phyloP scores from a whole-genome alignment of 2,329 filamentous ascomycete species.

The Diaporthe vexans region DNA sequence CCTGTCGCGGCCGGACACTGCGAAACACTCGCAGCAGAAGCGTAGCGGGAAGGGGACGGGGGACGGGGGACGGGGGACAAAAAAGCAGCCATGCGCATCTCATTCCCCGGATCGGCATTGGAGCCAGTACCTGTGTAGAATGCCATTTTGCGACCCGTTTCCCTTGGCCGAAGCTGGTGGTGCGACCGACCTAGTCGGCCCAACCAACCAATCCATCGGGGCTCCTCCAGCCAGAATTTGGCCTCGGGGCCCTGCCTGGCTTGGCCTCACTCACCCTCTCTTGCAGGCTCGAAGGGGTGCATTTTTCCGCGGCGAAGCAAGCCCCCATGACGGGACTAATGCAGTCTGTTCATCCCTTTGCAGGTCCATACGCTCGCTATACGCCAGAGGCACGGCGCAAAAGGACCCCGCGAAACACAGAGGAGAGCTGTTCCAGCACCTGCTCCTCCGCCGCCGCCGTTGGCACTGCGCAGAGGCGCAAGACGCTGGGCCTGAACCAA shows the following conservation, averaged over 20 bases:
- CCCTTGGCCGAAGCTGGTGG: neutral
- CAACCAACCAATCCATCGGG: conserved; percentile 4
- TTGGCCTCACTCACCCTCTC: conserved; percentile 1
- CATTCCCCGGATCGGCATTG: conserved; percentile 28
- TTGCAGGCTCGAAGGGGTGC: neutral
- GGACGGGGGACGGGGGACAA: neutral
- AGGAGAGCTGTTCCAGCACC: neutral
- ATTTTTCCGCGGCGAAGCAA: neutral
- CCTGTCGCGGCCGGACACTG: conserved; percentile 15
- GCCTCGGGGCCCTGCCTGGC: conserved; percentile 5
- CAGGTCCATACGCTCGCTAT: too few species aligned
- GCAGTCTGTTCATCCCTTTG: neutral
- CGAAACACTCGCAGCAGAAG: conserved; percentile 8
- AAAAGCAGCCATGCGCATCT: conserved; percentile 23
- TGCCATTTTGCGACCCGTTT: conserved; percentile 4
- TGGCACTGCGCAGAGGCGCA: conserved; percentile 19
- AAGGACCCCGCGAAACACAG: neutral
- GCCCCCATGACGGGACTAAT: conserved; percentile 6
- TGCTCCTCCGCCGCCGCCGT: neutral
- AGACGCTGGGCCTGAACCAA: neutral
- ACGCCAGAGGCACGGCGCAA: neutral
- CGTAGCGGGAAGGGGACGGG: neutral
- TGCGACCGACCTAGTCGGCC: neutral
- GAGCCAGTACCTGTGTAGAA: neutral
- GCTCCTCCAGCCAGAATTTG: neutral